These are phyloP conservation scores for Bretziella fagacearum DNA, from an alignment of 2,329 filamentous ascomycete genomes.

Conservation along the genomic window DNA sequence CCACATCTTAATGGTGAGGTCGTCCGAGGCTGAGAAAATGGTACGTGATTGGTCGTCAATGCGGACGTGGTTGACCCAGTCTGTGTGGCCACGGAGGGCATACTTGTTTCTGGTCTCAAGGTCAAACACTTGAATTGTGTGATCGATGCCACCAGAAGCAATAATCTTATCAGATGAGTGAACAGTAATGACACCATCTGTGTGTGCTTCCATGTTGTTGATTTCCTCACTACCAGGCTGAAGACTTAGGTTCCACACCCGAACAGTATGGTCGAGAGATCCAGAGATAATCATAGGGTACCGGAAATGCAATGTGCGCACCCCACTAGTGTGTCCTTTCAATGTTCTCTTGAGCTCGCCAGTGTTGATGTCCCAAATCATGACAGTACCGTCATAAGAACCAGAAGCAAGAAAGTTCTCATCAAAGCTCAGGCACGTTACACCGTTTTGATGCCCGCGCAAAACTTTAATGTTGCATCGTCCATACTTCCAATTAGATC, in stretches of 20 bases:
- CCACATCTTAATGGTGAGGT: constrained; percentile 82
- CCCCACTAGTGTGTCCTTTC: constrained; percentile 62
- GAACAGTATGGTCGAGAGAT: constrained; percentile 71
- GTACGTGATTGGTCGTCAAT: constrained; percentile 70
- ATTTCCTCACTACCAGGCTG: constrained; percentile 68
- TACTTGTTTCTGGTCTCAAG: constrained; percentile 71
- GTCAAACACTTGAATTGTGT: constrained; percentile 83
- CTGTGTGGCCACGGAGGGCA: constrained; percentile 63
- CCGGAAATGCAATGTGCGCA: constrained; percentile 84
- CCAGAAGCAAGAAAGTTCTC: constrained; percentile 85
- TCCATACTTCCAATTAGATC: constrained; percentile 94
- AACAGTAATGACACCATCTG: constrained; percentile 66
- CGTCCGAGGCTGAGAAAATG: constrained; percentile 83
- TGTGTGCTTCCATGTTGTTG: constrained; percentile 63
- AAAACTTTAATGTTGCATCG: constrained; percentile 72
- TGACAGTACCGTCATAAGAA: constrained; percentile 87
- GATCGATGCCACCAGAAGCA: constrained; percentile 78
- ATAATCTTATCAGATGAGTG: constrained; percentile 75
- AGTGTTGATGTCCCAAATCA: constrained; percentile 88
- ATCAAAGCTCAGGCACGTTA: constrained; percentile 43
- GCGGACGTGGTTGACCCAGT: constrained; percentile 95
- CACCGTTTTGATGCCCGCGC: constrained; percentile 68
- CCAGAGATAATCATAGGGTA: constrained; percentile 82
- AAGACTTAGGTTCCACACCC: constrained; percentile 78
- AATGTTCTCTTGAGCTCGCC: constrained; percentile 76